Evolutionary conservation across 1,284 basidiomycete genomes (phyloP).

Genomic region (Austroboletus niveus): DNA sequence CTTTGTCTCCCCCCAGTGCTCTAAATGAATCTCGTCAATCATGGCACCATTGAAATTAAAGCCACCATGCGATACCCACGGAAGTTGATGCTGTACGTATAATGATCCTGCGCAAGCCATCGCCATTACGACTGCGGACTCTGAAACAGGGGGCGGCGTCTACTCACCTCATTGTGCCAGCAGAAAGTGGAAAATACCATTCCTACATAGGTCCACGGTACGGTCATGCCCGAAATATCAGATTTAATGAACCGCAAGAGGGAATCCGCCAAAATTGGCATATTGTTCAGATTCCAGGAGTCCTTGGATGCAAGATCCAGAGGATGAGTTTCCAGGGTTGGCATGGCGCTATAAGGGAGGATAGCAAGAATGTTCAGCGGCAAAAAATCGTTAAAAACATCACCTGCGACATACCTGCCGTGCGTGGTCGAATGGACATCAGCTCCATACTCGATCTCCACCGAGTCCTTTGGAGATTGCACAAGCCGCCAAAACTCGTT

Average conservation of each 20-base stretch:
- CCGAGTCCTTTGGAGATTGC: conserved; percentile 84
- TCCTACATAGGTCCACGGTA: conserved; percentile 99
- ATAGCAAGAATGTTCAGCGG: conserved; percentile 27
- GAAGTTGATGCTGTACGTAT: conserved; percentile 94
- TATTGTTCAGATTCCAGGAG: conserved; percentile 98
- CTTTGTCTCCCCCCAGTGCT: conserved; percentile 99
- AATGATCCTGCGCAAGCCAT: conserved; percentile 73
- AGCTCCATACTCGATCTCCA: conserved; percentile 98
- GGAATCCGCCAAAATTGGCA: conserved; percentile 88
- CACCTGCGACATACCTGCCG: conserved; percentile 68
- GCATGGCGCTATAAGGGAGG: conserved; percentile 72
- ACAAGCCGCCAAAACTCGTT: conserved; percentile 97
- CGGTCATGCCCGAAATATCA: conserved; percentile 99
- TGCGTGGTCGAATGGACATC: conserved; percentile 98
- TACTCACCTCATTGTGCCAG: conserved; percentile 95
- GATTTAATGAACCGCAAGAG: conserved; percentile 93
- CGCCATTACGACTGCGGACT: conserved; percentile 19
- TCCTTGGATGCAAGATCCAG: conserved; percentile 85
- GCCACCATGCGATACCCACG: conserved; percentile 54
- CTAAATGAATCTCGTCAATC: conserved; percentile 43
- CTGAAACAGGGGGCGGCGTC: conserved; percentile 17
- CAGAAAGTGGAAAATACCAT: conserved; percentile 99
- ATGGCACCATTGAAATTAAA: conserved; percentile 15
- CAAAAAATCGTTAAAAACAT: conserved; percentile 23
- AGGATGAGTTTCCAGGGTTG: conserved; percentile 91